Evolutionary conservation across 2,329 filamentous ascomycete genomes (phyloP), one percentile per base, ranked within the genome.

Genomic region (Anisogramma anomala): DNA sequence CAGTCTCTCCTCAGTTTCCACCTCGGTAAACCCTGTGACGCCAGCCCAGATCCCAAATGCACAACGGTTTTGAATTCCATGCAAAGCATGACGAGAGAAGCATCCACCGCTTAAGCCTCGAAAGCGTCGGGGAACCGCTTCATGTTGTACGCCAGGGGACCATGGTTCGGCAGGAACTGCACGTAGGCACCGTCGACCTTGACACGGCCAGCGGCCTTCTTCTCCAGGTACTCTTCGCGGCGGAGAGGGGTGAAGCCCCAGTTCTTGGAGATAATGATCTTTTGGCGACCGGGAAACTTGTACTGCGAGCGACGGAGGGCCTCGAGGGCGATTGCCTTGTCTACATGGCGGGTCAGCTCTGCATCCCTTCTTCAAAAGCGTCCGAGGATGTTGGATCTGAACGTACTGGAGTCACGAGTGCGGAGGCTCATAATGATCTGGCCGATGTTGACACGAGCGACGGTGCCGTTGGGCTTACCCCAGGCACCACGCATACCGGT

Each of bases 251-350:
- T 98, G 84, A 98, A 98, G 58, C 91, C 91, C 91, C 91, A 98
- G 82, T 98, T 98, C 87, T 96, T 98, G 77, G 84, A 93, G 73
- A 96, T 82, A 63, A 98, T 95, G 75, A 98, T 96, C 87, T 98
- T 98, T 80, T 98, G 91, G 73, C 91, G 89, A 69, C 91, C 91
- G 56, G 91, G 91, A 85, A 98, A 98, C 84, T 96, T 98, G 86
- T 96, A 95, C 82, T 95, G 91, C 55, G 87, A 93, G 68, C 91
- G 87, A 67, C 93, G 89, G 67, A 98, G 85, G 64, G 91, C 91
- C 82, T 98, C 91, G 62, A 98, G 87, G 66, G 91, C 91, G 61
- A 82, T 79, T 57, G 82, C 82, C 60, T 87, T 86, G 82, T 91
- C 80, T 84, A 52, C 20, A 45, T 30, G 3, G 55, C 63, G 53